Percentiles rank a stretch among this genome's conserved stretches.
Evolutionary conservation across 2,329 filamentous ascomycete genomes (phyloP).

Genomic region (Pseudogymnoascus sp.): DNA sequence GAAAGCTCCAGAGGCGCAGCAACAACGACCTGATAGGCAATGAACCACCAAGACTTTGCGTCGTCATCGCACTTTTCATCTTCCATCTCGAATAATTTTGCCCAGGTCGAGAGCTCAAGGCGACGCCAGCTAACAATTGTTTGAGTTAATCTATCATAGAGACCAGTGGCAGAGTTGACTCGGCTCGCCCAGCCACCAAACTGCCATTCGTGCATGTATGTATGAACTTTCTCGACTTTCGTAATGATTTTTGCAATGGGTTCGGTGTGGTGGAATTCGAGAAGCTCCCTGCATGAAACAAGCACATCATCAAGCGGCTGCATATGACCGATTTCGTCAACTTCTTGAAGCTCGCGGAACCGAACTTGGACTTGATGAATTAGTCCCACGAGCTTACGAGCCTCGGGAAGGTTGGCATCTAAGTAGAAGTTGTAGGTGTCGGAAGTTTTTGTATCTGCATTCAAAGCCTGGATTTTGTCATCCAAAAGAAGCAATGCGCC

Average conservation of each 20-base stretch:
- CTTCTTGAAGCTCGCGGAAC: conserved; percentile 63
- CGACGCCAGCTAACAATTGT: conserved; percentile 84
- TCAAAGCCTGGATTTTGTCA: conserved; percentile 48
- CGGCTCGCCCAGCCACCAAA: conserved; percentile 75
- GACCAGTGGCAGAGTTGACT: conserved; percentile 59
- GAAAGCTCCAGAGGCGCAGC: conserved; percentile 63
- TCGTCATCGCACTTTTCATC: conserved; percentile 66
- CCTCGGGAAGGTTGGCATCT: conserved; percentile 69
- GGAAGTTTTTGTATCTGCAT: conserved; percentile 30
- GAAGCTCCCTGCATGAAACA: conserved; percentile 63
- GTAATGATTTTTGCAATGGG: conserved; percentile 81
- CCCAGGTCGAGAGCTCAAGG: conserved; percentile 88
- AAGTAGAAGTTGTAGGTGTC: conserved; percentile 81
- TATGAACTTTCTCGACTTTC: conserved; percentile 80
- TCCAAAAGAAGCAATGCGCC: conserved; percentile 59
- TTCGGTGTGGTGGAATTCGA: conserved; percentile 70
- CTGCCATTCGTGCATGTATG: conserved; percentile 88
- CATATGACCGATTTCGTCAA: conserved; percentile 64
- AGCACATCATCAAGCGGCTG: conserved; percentile 74
- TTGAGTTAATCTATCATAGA: conserved; percentile 73
- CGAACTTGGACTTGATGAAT: conserved; percentile 61
- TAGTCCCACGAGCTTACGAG: conserved; percentile 63
- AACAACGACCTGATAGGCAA: conserved; percentile 86
- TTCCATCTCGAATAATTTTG: conserved; percentile 79
- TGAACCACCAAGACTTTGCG: conserved; percentile 90